phyloP scores from a whole-genome alignment of 2,329 filamentous ascomycete species.

The Stromatinia cepivora region DNA sequence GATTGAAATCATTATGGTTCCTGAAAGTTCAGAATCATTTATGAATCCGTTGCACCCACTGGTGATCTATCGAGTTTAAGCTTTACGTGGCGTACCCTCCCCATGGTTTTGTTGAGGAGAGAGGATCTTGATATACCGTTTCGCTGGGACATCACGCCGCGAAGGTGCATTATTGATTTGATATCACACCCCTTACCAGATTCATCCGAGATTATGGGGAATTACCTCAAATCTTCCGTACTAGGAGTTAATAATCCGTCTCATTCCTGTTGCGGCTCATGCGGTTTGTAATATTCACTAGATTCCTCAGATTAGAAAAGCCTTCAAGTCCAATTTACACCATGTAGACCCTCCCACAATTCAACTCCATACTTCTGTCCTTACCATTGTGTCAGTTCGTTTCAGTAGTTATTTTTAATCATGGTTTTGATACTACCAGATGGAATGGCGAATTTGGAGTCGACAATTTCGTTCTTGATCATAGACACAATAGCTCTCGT shows the following conservation, averaged over 20 bases:
- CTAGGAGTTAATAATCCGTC: neutral
- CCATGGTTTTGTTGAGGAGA: neutral
- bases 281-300: slow-evolving; percentile 12
- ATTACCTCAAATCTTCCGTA: neutral
- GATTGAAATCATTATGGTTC: too few species aligned
- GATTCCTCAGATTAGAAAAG: neutral
- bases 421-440: slow-evolving; percentile 12
- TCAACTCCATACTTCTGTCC: neutral
- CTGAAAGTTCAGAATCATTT: too few species aligned
- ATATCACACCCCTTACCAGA: neutral
- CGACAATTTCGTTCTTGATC: slow-evolving; percentile 10
- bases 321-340: neutral
- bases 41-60: too few species aligned
- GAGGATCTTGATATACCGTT: neutral
- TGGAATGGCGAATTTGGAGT: slow-evolving; percentile 5
- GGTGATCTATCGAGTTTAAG: neutral
- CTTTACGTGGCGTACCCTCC: neutral
- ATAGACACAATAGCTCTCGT: slow-evolving; percentile 10
- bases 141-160: neutral
- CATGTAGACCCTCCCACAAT: neutral
- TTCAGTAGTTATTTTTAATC: neutral
- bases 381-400: neutral
- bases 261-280: neutral
- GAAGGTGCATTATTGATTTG: slow-evolving; percentile 6
- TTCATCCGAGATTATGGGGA: slow-evolving; percentile 6